These are phyloP conservation scores for Suillus tomentosus DNA, from an alignment of 768 basidiomycete genomes.

Conservation along the genomic window DNA sequence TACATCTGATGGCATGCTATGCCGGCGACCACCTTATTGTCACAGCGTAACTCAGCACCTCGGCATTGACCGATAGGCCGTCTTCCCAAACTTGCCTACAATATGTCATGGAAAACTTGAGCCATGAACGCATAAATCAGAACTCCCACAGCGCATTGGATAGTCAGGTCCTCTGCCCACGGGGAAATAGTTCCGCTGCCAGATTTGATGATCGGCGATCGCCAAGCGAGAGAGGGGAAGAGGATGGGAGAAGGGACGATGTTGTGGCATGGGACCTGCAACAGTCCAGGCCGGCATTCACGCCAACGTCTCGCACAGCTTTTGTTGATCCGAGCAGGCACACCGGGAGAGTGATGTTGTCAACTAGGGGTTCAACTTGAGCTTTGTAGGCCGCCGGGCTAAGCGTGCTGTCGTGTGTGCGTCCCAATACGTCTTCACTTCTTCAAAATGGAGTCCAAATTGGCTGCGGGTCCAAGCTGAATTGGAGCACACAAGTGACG, in stretches of 20 bases:
- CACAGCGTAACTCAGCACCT: not conserved
- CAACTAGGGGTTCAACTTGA: not conserved
- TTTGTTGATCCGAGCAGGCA: not conserved
- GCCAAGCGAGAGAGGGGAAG: not conserved
- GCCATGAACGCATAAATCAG: not conserved
- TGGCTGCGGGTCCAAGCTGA: not conserved
- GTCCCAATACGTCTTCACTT: not conserved
- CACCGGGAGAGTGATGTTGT: not conserved
- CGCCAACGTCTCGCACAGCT: not conserved
- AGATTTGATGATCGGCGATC: not conserved
- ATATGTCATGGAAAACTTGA: not conserved
- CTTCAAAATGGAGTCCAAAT: not conserved
- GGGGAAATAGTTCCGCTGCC: not conserved
- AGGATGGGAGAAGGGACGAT: not conserved
- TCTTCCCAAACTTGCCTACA: not conserved
- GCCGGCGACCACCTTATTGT: not conserved
- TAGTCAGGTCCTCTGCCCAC: not conserved
- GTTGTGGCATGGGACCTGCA: not conserved
- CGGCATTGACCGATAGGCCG: not conserved
- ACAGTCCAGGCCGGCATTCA: not conserved
- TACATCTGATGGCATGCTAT: not conserved
- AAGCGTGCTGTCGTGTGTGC: not conserved
- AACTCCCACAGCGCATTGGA: not conserved
- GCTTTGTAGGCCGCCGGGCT: not conserved
- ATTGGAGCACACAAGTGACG: not conserved